Percentiles rank a stretch among this genome's conserved stretches.
These are phyloP conservation scores for Pleurotus sapidus DNA, from an alignment of 768 basidiomycete genomes.

Conservation along the genomic window DNA sequence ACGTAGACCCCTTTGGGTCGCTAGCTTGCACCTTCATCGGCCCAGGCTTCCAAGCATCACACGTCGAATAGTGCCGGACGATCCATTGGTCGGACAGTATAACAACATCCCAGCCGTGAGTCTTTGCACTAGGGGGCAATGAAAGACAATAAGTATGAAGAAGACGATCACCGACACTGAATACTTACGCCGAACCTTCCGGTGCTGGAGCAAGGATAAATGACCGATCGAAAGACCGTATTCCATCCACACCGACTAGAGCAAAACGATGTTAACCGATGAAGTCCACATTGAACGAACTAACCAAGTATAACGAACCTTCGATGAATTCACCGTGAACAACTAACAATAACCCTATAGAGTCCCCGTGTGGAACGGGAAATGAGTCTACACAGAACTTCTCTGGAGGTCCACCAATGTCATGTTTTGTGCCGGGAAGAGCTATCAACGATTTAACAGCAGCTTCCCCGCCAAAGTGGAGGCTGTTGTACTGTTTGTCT, in stretches of 20 bases:
- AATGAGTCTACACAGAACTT: conserved; percentile 90
- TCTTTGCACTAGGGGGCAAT: conserved; percentile 53
- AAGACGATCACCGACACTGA: not conserved
- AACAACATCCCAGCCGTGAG: conserved; percentile 85
- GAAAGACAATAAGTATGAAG: conserved; percentile 8
- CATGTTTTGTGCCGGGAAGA: conserved; percentile 81
- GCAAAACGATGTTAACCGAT: not conserved
- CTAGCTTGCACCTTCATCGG: conserved; percentile 69
- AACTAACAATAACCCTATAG: conserved; percentile 63
- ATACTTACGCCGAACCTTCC: conserved; percentile 78
- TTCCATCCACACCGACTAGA: conserved; percentile 51
- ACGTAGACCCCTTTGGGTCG: conserved; percentile 24
- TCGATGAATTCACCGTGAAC: conserved; percentile 92
- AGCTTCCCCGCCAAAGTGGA: conserved; percentile 71
- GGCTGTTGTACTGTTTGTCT: conserved; percentile 58
- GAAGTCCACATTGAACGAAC: conserved; percentile 77
- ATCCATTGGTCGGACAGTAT: conserved; percentile 88
- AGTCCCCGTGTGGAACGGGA: conserved; percentile 62
- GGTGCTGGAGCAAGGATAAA: conserved; percentile 83
- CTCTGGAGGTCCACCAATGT: conserved; percentile 70
- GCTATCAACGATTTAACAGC: conserved; percentile 55
- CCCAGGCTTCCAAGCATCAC: conserved; percentile 76
- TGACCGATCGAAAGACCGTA: conserved; percentile 91
- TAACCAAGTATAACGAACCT: conserved; percentile 72
- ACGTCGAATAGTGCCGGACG: conserved; percentile 80